phyloP scores from a whole-genome alignment of 345 rosid species.

The Eucalyptus fibrosa region DNA sequence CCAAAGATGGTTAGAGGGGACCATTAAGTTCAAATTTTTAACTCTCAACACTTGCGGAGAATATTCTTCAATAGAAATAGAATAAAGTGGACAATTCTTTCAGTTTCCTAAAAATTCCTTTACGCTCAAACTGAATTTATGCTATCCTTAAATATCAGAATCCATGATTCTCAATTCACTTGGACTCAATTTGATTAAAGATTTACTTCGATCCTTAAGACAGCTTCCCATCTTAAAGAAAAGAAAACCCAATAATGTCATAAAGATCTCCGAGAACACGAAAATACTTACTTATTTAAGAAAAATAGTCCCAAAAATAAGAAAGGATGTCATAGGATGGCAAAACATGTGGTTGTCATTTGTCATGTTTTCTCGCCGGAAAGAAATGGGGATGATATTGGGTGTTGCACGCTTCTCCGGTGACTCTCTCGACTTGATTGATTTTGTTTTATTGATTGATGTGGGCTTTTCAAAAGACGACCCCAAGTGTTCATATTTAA shows the following conservation, averaged over 20 bases:
- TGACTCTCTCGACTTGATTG: background rate
- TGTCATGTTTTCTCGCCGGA: background rate
- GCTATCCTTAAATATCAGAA: background rate
- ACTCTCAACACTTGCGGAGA: background rate
- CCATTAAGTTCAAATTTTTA: background rate
- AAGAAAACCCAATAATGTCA: background rate
- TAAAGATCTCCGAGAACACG: background rate
- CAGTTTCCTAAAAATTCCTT: background rate
- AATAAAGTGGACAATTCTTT: background rate
- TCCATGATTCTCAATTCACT: background rate
- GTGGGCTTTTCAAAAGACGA: background rate
- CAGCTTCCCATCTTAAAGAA: background rate
- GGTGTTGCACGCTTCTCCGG: background rate
- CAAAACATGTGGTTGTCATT: background rate
- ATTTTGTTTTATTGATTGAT: background rate
- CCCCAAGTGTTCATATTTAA: background rate
- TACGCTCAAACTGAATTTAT: background rate
- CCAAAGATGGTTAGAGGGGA: background rate
- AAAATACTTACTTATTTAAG: background rate
- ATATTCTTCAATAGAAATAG: background rate
- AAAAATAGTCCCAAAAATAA: background rate
- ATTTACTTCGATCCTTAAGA: background rate
- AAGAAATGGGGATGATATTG: background rate
- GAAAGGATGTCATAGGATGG: background rate
- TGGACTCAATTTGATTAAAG: background rate